Percentiles rank a stretch among this genome's conserved stretches.
phyloP scores from a whole-genome alignment of 208 protist species.

The Naegleria gruberi region DNA sequence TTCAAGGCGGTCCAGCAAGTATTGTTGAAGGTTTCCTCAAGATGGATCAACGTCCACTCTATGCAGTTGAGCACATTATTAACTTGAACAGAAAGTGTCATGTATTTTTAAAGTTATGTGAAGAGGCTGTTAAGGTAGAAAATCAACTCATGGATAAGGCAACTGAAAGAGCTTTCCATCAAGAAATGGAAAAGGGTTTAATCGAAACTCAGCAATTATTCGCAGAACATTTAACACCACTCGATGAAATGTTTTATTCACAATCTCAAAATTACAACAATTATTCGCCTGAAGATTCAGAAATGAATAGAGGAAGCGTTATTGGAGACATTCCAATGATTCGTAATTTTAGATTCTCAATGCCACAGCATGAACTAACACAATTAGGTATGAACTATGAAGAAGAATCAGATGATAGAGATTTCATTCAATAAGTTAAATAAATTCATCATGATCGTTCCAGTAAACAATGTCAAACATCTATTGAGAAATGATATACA shows the following conservation, averaged over 20 bases:
- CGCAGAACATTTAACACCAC: conserved; percentile 1
- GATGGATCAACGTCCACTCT: neutral
- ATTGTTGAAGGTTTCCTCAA: neutral
- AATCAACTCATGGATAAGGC: conserved; percentile 2
- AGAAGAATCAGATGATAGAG: too few relatives aligned
- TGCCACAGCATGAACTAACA: too few relatives aligned
- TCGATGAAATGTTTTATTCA: neutral
- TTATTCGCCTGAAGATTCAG: too few relatives aligned
- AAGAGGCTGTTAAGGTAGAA: neutral
- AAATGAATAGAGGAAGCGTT: too few relatives aligned
- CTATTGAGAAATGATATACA: too few relatives aligned
- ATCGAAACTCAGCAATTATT: neutral
- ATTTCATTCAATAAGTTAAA: too few relatives aligned
- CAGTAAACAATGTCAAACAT: too few relatives aligned
- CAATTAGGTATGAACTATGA: too few relatives aligned
- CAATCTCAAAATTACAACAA: neutral
- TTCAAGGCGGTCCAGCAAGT: neutral
- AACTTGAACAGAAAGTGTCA: conserved; percentile 4
- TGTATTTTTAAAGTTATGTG: neutral
- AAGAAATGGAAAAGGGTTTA: conserved; percentile 10
- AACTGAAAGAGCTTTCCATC: neutral
- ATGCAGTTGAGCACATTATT: neutral
- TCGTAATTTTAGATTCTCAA: too few relatives aligned
- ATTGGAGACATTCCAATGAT: too few relatives aligned
- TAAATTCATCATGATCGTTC: too few relatives aligned